A percentile compares a stretch with the other conserved stretches of the same genome.
Evolutionary conservation across 2,329 filamentous ascomycete species (phyloP).

Genomic region (Diaporthe humulicola): DNA sequence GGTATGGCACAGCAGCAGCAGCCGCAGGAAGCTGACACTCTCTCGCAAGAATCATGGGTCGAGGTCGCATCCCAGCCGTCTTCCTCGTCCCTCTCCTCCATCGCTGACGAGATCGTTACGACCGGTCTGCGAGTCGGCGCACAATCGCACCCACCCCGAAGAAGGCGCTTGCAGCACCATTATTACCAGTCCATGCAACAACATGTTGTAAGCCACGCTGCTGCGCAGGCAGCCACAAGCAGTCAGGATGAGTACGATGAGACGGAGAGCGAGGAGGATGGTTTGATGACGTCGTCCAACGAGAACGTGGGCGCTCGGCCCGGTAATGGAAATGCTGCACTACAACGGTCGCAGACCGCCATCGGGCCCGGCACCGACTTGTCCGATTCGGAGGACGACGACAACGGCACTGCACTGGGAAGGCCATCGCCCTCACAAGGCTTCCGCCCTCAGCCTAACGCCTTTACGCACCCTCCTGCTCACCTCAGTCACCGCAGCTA

Average conservation of each 20-base stretch:
- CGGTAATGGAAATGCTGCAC: slow-evolving; percentile 36
- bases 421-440: slow-evolving; percentile 62
- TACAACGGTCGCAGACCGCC: slow-evolving; percentile 51
- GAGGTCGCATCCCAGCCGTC: slow-evolving; percentile 94
- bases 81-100: slow-evolving; percentile 90
- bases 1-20: slow-evolving; percentile 1
- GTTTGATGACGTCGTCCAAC: slow-evolving; percentile 69
- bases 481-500: slow-evolving; percentile 61
- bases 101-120: slow-evolving; percentile 89
- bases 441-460: slow-evolving; percentile 92
- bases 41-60: slow-evolving; percentile 91
- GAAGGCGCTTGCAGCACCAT: slow-evolving; percentile 62
- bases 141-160: slow-evolving; percentile 72
- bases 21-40: slow-evolving; percentile 43
- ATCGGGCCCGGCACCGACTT: slow-evolving; percentile 53
- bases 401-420: slow-evolving; percentile 87
- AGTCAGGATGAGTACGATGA: slow-evolving; percentile 97
- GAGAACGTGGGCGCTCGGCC: slow-evolving; percentile 59
- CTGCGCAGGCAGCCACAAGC: slow-evolving; percentile 66
- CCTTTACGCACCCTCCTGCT: slow-evolving; percentile 85
- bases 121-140: slow-evolving; percentile 84
- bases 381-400: slow-evolving; percentile 68
- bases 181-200: slow-evolving; percentile 53
- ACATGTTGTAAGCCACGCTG: slow-evolving; percentile 54
- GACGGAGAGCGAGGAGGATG: slow-evolving; percentile 90